These are phyloP conservation scores for Clausena lansium DNA, from an alignment of 345 rosid genomes.

Conservation along the genomic window DNA sequence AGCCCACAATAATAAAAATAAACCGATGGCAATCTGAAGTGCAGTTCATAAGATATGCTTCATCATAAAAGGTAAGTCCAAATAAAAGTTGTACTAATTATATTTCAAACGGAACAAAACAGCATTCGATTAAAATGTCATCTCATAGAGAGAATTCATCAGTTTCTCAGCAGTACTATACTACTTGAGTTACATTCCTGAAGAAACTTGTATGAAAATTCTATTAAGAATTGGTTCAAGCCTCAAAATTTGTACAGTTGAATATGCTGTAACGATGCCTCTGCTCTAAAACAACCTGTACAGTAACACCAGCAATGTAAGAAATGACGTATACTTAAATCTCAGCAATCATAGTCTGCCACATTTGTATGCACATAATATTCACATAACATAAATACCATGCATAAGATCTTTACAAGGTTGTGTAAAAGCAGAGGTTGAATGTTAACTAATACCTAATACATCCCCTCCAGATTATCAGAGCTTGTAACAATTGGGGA, in stretches of 20 bases:
- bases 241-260: slow-evolving; percentile 35
- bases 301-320: background rate
- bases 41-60: background rate
- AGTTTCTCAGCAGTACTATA: background rate
- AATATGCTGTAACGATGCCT: slow-evolving; percentile 12
- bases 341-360: background rate
- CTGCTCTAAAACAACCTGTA: slow-evolving; percentile 25
- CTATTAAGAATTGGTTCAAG: slow-evolving; percentile 24
- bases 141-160: background rate
- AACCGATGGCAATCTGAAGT: background rate
- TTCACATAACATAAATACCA: background rate
- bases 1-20: background rate
- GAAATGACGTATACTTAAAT: background rate
- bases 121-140: background rate
- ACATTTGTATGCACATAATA: background rate
- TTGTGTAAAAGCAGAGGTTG: background rate
- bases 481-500: slow-evolving; percentile 1
- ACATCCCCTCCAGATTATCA: slow-evolving; percentile 16
- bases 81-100: background rate
- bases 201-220: background rate
- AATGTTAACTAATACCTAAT: slow-evolving; percentile 19
- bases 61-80: background rate
- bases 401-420: background rate
- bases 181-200: background rate
- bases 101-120: background rate